Base-by-base conservation (phyloP, 345 rosid genomes). In the Erucastrum elatum region DNA sequence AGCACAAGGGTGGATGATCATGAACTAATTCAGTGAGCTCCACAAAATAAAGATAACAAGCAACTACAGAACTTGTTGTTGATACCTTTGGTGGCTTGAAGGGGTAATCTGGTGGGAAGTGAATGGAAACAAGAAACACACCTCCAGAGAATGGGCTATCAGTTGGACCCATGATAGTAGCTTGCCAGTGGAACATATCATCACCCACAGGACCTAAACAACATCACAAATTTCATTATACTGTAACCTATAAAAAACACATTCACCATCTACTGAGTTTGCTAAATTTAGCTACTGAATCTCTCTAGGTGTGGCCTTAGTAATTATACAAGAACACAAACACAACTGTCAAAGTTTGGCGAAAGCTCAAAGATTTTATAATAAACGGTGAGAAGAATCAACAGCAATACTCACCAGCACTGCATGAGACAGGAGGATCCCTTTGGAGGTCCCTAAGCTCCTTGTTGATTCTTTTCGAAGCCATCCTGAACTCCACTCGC, bases 131-230 rank as follows among this genome's bases (percentile, higher is more conserved):
- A 69, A 87, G 85, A 65, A 90, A 90, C 2, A 90, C 84, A 63
- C 94, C 94, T 30, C 92, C 92, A 6, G 90, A 51, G 82, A 86
- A 90, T 37, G 92, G 94, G 72, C 94, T 90, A 66, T 90, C 90
- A 2, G 87, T 3, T 55, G 94, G 94, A 44, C 94, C 92, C 94
- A 90, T 90, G 3, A 90, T 90, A 34, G 92, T 88, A 64, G 92
- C 94, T 88, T 90, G 94, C 94, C 94, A 90, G 56, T 88, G 94
- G 64, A 87, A 90, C 87, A 88, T 87, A 58, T 90, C 92, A 74
- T 90, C 90, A 62, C 83, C 90, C 63, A 87, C 82, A 72, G 94
- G 94, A 37, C 94, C 94, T 90, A 82, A 34, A 59, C 5, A 30
- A 46, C 70, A 56, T 3, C 63, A 69, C 44, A 53, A 81, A 3